phyloP scores from a whole-genome alignment of 495 filamentous ascomycete species.

The Penicillium daleae region DNA sequence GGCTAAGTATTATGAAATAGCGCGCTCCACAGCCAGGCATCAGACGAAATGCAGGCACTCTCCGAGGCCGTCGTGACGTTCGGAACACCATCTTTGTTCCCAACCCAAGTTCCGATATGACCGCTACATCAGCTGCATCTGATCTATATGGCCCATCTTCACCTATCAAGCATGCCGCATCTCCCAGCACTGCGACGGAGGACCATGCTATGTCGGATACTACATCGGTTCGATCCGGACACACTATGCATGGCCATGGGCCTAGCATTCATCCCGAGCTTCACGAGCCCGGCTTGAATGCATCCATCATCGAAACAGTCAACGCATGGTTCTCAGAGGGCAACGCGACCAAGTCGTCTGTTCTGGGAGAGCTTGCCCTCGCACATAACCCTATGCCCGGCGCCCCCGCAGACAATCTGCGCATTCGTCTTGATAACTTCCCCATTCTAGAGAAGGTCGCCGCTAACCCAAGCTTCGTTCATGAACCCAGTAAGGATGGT shows the following conservation, averaged over 20 bases:
- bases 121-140: slow-evolving; percentile 15
- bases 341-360: slow-evolving; percentile 66
- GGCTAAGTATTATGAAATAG: slow-evolving; percentile 34
- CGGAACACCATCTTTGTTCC: slow-evolving; percentile 85
- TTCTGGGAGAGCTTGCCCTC: slow-evolving; percentile 90
- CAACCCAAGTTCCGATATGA: slow-evolving; percentile 34
- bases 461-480: slow-evolving; percentile 88
- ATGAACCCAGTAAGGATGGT: slow-evolving; percentile 49
- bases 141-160: slow-evolving; percentile 34
- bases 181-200: slow-evolving; percentile 53
- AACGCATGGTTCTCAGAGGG: slow-evolving; percentile 82
- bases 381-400: slow-evolving; percentile 70
- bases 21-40: slow-evolving; percentile 59
- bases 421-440: slow-evolving; percentile 89
- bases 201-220: slow-evolving; percentile 77
- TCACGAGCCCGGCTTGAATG: slow-evolving; percentile 78
- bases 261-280: slow-evolving; percentile 80
- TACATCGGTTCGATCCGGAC: slow-evolving; percentile 86
- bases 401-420: slow-evolving; percentile 53
- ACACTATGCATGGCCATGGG: slow-evolving; percentile 69
- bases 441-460: slow-evolving; percentile 89
- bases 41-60: slow-evolving; percentile 70
- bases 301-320: slow-evolving; percentile 90
- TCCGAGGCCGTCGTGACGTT: slow-evolving; percentile 88
- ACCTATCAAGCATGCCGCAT: slow-evolving; percentile 48